These are phyloP conservation scores for Porcisia deanei DNA, from an alignment of 208 protist species.

Conservation along the genomic window DNA sequence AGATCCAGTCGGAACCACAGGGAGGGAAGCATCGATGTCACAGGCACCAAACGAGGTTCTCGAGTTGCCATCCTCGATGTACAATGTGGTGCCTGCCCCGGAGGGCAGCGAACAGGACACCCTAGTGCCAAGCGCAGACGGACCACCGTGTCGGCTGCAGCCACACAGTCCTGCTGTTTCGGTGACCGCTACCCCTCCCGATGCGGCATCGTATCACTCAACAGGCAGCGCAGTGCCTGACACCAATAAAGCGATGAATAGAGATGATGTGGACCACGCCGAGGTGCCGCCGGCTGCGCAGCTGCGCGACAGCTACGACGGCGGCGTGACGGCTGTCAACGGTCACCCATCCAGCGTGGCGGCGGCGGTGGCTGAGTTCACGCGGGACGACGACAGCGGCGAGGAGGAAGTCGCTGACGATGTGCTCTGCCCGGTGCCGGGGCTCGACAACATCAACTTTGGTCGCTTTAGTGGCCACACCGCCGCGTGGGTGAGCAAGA, in stretches of 20 bases:
- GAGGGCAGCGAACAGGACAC: background rate
- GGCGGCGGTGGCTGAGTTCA: background rate
- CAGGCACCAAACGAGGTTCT: background rate
- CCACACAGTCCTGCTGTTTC: background rate
- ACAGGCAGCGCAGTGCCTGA: background rate
- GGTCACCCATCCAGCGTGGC: background rate
- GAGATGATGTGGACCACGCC: background rate
- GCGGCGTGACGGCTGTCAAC: background rate
- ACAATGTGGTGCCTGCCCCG: background rate
- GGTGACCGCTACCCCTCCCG: background rate
- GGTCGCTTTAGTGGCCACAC: slow-evolving; percentile 75
- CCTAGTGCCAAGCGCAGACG: slow-evolving; percentile 20
- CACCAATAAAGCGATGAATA: slow-evolving; percentile 1
- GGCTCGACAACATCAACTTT: slow-evolving; percentile 88
- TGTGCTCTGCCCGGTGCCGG: slow-evolving; percentile 75
- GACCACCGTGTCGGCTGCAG: slow-evolving; percentile 19
- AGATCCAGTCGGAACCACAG: background rate
- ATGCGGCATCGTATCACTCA: slow-evolving; percentile 12
- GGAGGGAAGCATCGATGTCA: background rate
- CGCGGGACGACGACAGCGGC: background rate
- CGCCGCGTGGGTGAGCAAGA: slow-evolving; percentile 55
- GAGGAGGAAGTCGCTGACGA: slow-evolving; percentile 56
- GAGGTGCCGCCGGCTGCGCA: background rate
- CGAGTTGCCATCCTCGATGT: background rate
- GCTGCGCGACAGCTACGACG: background rate